Evolutionary conservation across 345 rosid species (phyloP).

Genomic region (Odontarrhena argentea): DNA sequence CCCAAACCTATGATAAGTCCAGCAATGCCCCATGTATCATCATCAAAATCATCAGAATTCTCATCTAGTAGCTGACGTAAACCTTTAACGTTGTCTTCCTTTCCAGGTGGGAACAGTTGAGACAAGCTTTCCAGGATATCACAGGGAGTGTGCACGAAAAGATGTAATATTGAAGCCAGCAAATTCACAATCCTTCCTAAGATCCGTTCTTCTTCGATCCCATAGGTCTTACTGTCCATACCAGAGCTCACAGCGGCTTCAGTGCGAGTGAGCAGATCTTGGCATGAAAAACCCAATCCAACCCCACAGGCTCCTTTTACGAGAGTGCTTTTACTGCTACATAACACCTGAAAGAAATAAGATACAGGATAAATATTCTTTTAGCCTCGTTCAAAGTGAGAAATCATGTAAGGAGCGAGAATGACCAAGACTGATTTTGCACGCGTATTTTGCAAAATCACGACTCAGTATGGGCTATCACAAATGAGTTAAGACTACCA

Average conservation of each 20-base stretch:
- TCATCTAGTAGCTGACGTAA: slow-evolving; percentile 48
- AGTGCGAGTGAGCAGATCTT: slow-evolving; percentile 67
- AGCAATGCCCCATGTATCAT: slow-evolving; percentile 90
- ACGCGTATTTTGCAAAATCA: slow-evolving; percentile 14
- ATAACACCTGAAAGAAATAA: slow-evolving; percentile 65
- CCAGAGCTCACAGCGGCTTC: slow-evolving; percentile 50
- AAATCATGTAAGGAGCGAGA: slow-evolving; percentile 11
- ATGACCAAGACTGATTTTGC: slow-evolving; percentile 17
- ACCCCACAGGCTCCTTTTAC: slow-evolving; percentile 94
- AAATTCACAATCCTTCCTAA: slow-evolving; percentile 63
- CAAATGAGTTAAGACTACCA: not conserved
- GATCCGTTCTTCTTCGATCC: slow-evolving; percentile 60
- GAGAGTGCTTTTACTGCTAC: slow-evolving; percentile 74
- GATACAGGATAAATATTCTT: not conserved
- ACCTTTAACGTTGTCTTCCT: slow-evolving; percentile 39
- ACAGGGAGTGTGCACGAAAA: slow-evolving; percentile 49
- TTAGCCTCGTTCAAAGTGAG: slow-evolving; percentile 10
- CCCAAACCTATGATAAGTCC: slow-evolving; percentile 92
- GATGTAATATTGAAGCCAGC: slow-evolving; percentile 52
- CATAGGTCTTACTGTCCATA: slow-evolving; percentile 53
- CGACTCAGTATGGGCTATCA: slow-evolving; percentile 11
- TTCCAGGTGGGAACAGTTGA: slow-evolving; percentile 45
- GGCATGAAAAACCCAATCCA: slow-evolving; percentile 86
- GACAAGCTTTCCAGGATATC: slow-evolving; percentile 54
- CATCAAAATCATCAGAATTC: slow-evolving; percentile 61